Base-by-base conservation (phyloP, 208 protist genomes). In the Polymyxa betae region DNA sequence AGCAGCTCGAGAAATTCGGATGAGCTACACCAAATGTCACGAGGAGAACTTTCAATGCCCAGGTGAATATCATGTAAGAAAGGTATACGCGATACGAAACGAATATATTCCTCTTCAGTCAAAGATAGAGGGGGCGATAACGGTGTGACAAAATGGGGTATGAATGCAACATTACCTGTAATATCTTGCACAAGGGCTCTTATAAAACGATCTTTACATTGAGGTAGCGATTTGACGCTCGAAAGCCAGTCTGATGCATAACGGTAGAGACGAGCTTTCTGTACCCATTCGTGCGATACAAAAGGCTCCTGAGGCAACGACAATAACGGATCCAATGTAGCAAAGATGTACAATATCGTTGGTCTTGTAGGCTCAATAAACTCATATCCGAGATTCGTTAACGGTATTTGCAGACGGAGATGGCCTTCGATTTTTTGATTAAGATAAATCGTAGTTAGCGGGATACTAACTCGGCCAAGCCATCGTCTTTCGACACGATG, bases 241-340 rank as follows among this genome's bases (percentile, higher is more conserved):
- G 72, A 5, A 35, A 82, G 35, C 72, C 35, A 82, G 5, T 5
- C 35, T 82, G 72, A 35, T 60, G 49, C 49, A 60, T 60, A 60
- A 60, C 49, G 49, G 49, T 24, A 60, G 5, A 60, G 24, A n/a
- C 72, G 72, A 20, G n/a, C 5, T 35, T 35, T n/a, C 10, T 20
- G 72, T 20, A n/a, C 72, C 40, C 72, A 43, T 82, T 43, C 35
- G 5, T 43, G 16, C 5, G 35, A 5, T 5, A 16, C 16, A 43
- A n/a, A n/a, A 5, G n/a, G 72, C 72, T 35, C 16, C 5, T 5
- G 72, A 5, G 35, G 72, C 5, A 35, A n/a, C 16, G 72, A 20
- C 12, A 82, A 16, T n/a, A 82, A 45, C n/a, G 72, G 72, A n/a
- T 82, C 72, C 72, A 82, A 38, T 35, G 72, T 82, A 43, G 72